Conservation (phyloP, 1,139 yeast species). For the Suhomyces yuchorum region DNA sequence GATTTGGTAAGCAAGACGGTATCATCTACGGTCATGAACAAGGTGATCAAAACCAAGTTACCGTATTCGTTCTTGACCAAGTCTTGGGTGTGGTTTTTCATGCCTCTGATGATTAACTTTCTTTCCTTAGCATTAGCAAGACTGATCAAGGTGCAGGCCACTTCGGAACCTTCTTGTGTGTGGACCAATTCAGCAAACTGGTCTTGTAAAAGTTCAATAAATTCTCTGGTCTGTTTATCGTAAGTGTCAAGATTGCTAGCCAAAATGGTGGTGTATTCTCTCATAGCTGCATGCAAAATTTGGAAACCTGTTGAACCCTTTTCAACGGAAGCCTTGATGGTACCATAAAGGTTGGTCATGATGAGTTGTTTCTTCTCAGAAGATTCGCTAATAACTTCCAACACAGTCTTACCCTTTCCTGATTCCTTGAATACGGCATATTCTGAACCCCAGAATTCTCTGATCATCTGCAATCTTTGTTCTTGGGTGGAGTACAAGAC, state of each 20-base stretch:
- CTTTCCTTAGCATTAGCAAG: constrained; percentile 92
- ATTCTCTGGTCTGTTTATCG: constrained; percentile 73
- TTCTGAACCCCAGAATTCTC: constrained; percentile 98
- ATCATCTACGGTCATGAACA: constrained; percentile 90
- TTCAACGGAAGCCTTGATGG: constrained; percentile 87
- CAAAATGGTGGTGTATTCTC: constrained; percentile 76
- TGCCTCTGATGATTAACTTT: constrained; percentile 68
- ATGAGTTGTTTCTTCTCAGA: constrained; percentile 84
- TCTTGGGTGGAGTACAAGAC: constrained; percentile 82
- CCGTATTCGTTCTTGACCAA: constrained; percentile 86
- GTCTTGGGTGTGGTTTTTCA: constrained; percentile 73
- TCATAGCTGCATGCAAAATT: constrained; percentile 94
- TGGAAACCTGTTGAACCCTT: constrained; percentile 97
- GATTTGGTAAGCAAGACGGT: constrained; percentile 80
- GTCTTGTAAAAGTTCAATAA: constrained; percentile 80
- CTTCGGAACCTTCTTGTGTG: constrained; percentile 91
- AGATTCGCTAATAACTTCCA: constrained; percentile 66
- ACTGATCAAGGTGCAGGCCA: constrained; percentile 78
- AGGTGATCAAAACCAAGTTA: constrained; percentile 72
- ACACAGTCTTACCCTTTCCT: constrained; percentile 62
- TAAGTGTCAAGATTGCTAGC: constrained; percentile 44
- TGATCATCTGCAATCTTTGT: constrained; percentile 86
- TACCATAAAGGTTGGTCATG: constrained; percentile 74
- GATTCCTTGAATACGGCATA: constrained; percentile 86
- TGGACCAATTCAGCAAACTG: constrained; percentile 95